These are phyloP conservation scores for Trypethelium eluteriae DNA, from an alignment of 495 filamentous ascomycete species.

Conservation along the genomic window DNA sequence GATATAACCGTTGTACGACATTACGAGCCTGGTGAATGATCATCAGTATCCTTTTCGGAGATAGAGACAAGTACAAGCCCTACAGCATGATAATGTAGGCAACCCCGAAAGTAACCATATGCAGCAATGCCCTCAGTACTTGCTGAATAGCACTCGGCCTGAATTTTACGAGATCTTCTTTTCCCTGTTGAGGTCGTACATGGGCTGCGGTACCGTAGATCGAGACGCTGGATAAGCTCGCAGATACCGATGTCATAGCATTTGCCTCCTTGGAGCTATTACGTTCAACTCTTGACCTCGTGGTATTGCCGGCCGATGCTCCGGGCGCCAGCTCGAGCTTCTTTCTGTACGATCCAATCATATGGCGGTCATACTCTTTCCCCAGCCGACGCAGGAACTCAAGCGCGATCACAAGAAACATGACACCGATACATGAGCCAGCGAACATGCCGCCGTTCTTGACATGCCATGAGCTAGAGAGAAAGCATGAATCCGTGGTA, in stretches of 20 bases:
- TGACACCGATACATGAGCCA: slow-evolving; percentile 61
- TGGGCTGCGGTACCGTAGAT: too few species aligned
- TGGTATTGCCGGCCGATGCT: not conserved
- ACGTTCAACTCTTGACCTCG: not conserved
- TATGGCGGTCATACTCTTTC: slow-evolving; percentile 54
- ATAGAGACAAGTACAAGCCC: too few species aligned
- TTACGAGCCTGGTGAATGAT: slow-evolving; percentile 29
- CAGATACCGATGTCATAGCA: not conserved
- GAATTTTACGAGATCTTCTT: not conserved
- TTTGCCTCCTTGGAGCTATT: too few species aligned
- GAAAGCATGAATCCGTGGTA: slow-evolving; percentile 63
- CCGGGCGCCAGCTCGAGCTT: not conserved
- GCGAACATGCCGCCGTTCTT: slow-evolving; percentile 55
- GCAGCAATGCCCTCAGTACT: slow-evolving; percentile 51
- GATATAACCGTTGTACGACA: slow-evolving; percentile 58
- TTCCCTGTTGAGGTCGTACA: too few species aligned
- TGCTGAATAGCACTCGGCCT: slow-evolving; percentile 43
- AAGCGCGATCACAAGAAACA: slow-evolving; percentile 54
- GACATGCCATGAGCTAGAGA: slow-evolving; percentile 58
- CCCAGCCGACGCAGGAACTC: slow-evolving; percentile 54
- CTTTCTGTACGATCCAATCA: slow-evolving; percentile 22
- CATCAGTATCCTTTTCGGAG: too few species aligned
- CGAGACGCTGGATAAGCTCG: too few species aligned
- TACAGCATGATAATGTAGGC: slow-evolving; percentile 64
- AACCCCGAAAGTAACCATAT: slow-evolving; percentile 60